Conservation (phyloP, 2,329 filamentous ascomycete species). For the Fusarium tanahbumbuense region DNA sequence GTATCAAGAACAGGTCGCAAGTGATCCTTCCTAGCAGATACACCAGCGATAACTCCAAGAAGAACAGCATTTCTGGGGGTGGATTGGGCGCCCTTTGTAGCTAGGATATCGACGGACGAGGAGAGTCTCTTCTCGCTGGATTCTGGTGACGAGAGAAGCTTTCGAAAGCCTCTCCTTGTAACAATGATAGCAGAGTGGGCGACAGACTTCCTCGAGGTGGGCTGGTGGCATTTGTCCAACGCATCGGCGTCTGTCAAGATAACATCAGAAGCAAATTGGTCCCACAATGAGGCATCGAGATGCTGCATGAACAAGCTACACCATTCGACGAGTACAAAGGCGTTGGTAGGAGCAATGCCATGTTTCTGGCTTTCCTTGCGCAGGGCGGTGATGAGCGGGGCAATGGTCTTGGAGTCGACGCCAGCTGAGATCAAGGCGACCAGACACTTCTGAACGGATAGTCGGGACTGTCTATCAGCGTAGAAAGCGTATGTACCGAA, state of each 20-base stretch:
- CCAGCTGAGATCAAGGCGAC: constrained; percentile 70
- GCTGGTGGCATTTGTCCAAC: constrained; percentile 80
- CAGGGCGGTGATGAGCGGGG: constrained; percentile 73
- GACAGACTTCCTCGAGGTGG: constrained; percentile 71
- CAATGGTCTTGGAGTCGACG: constrained; percentile 67
- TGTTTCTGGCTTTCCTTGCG: constrained; percentile 79
- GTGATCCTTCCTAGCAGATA: constrained; percentile 77
- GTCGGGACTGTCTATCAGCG: constrained; percentile 83
- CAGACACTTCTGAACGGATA: constrained; percentile 85
- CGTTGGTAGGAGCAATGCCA: constrained; percentile 80
- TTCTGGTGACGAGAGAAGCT: constrained; percentile 71
- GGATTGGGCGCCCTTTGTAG: constrained; percentile 73
- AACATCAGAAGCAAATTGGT: constrained; percentile 72
- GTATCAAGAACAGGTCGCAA: constrained; percentile 70
- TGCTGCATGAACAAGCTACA: constrained; percentile 82
- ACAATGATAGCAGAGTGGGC: constrained; percentile 80
- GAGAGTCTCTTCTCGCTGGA: constrained; percentile 69
- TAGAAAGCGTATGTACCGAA: constrained; percentile 92
- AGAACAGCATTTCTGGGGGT: constrained; percentile 78
- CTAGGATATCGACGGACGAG: constrained; percentile 73
- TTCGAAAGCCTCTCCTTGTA: constrained; percentile 82
- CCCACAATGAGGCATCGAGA: constrained; percentile 72
- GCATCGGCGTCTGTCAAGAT: constrained; percentile 76
- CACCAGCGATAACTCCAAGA: constrained; percentile 87
- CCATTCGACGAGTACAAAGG: constrained; percentile 93